Base-by-base conservation (phyloP, 2,329 filamentous ascomycete species). In the Fusarium neocosmosporiellum region DNA sequence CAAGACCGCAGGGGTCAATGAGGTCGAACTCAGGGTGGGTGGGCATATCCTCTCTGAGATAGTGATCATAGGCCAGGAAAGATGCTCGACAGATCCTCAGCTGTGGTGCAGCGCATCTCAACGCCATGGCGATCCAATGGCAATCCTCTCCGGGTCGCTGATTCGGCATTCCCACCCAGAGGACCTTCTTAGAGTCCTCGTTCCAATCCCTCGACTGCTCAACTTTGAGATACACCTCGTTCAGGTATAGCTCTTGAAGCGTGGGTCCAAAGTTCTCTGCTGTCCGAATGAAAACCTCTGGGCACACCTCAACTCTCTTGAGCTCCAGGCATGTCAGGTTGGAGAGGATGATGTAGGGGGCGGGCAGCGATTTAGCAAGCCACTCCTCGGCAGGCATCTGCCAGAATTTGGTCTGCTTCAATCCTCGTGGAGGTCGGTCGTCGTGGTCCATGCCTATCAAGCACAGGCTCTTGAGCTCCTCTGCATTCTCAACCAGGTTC, bases 151-250 rank as follows among this genome's bases (percentile, higher is more conserved):
- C 69, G 0, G 85, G 84, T 1, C 80, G 80, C 37, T 80, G 75
- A 66, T 86, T 86, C 8, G 85, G 85, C 11, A 85, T 55, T 16
- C 85, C 85, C 54, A 87, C 77, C 85, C 85, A 87, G 22, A 87
- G 80, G 7, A 81, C 76, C 66, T 81, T 79, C 58, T 77, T 77
- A 2, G 77, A 76, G 60, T 82, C 79, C 18, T 78, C 69, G 62
- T 83, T 81, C 65, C 77, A 78, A 39, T 80, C 73, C 43, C 70
- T 62, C n/a, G 78, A 78, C 65, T 84, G 82, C 39, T 82, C 78
- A 9, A 79, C 81, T 76, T 86, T 86, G 50, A 87, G 80, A 65
- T 83, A 85, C 14, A 87, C 82, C 57, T 84, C 81, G 65, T 84
- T 84, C 2, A 87, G 78, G 69, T 84, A 85, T 33, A 87, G 81